Conservation (phyloP, 805 yeast species). For the Starmerella potacharoeniae region DNA sequence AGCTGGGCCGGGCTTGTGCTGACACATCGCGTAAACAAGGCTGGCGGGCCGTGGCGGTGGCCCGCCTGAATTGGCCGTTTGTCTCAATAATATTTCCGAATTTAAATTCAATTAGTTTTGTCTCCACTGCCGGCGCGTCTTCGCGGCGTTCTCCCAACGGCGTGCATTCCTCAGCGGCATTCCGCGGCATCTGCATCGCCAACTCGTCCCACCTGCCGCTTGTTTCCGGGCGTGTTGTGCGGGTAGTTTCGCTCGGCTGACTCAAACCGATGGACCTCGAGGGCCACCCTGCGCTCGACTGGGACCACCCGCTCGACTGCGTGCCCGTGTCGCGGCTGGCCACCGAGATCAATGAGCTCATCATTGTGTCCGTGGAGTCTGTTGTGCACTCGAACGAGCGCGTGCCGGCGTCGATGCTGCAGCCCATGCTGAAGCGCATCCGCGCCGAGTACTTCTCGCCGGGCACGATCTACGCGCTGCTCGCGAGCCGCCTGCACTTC, state of each 20-base stretch:
- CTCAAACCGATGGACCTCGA: constrained; percentile 9
- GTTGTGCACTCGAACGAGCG: constrained; percentile 44
- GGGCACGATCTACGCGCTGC: constrained; percentile 33
- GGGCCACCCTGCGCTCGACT: constrained; percentile 5
- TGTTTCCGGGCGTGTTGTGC: no score
- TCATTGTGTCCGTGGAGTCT: constrained; percentile 35
- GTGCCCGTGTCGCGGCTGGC: constrained; percentile 30
- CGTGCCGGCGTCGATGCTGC: constrained; percentile 36
- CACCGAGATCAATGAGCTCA: constrained; percentile 33
- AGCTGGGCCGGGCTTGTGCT: not conserved
- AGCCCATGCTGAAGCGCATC: constrained; percentile 36
- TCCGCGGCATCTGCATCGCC: no score
- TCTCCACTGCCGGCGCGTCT: no score
- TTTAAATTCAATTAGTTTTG: no score
- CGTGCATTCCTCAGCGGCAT: no score
- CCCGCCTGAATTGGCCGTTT: no score
- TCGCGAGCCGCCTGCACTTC: constrained; percentile 32
- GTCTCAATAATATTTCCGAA: no score
- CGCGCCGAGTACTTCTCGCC: constrained; percentile 20
- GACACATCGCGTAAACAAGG: not conserved
- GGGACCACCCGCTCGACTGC: constrained; percentile 25
- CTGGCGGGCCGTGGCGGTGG: no score
- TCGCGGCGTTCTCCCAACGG: no score
- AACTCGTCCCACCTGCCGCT: no score
- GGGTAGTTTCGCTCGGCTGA: not conserved